phyloP scores from a whole-genome alignment of 2,329 filamentous ascomycete species.

The Sporothrix pallida region DNA sequence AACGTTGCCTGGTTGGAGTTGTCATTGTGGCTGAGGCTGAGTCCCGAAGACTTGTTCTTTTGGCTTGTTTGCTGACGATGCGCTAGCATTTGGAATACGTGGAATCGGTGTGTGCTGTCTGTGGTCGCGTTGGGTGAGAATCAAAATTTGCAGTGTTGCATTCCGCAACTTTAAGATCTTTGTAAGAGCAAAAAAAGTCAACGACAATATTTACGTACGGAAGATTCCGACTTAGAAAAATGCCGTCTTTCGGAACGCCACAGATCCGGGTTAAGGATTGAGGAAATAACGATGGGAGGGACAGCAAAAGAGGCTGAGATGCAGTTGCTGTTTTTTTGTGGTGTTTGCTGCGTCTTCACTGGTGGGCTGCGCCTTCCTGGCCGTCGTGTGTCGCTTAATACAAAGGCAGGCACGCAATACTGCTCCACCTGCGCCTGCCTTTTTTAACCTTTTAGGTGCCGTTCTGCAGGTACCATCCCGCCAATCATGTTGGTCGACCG shows the following conservation, averaged over 20 bases:
- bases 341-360: not conserved
- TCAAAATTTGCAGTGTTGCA: not conserved
- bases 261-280: not conserved
- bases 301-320: constrained; percentile 13
- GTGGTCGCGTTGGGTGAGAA: not conserved
- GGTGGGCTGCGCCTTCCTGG: constrained; percentile 23
- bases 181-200: too few relatives aligned
- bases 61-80: not conserved
- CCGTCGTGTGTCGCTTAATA: not conserved
- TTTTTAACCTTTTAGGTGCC: not conserved
- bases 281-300: not conserved
- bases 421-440: constrained; percentile 8
- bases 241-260: not conserved
- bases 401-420: constrained; percentile 12
- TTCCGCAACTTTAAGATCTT: not conserved
- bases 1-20: not conserved
- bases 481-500: not conserved
- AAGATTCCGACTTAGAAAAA: not conserved
- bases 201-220: too few relatives aligned
- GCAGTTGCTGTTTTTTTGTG: not conserved
- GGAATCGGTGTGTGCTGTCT: not conserved
- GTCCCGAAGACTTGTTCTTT: not conserved
- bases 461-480: not conserved
- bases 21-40: constrained; percentile 21
- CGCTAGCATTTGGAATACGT: not conserved